phyloP scores from a whole-genome alignment of 176 grass and related monocot species.

The Bonia amplexicaulis region DNA sequence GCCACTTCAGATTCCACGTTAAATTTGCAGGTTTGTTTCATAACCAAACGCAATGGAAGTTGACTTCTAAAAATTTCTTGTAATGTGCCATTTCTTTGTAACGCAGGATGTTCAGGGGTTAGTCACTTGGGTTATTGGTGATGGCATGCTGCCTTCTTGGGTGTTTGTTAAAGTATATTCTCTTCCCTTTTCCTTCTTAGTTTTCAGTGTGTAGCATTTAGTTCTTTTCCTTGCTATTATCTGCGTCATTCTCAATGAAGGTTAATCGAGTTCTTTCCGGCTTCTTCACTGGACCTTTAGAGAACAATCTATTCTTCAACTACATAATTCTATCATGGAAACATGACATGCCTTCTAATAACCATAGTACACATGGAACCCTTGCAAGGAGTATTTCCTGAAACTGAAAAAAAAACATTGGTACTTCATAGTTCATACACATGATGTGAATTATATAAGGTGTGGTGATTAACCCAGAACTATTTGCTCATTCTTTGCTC shows the following conservation, averaged over 20 bases:
- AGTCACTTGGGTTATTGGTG: constrained; percentile 82
- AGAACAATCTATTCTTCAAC: background rate
- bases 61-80: background rate
- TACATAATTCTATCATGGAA: background rate
- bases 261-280: background rate
- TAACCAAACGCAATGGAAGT: constrained; percentile 2
- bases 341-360: background rate
- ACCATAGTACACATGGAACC: background rate
- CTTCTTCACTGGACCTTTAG: background rate
- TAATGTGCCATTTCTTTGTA: constrained; percentile 27
- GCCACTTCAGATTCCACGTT: constrained; percentile 49
- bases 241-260: background rate
- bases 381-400: background rate
- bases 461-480: background rate
- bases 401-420: background rate
- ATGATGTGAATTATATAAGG: background rate
- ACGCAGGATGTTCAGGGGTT: constrained; percentile 82
- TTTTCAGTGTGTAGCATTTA: background rate
- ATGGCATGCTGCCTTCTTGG: constrained; percentile 81
- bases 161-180: constrained; percentile 81
- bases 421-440: background rate
- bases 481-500: background rate
- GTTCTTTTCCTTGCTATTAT: background rate
- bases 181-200: background rate
- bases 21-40: constrained; percentile 59